Evolutionary conservation across 2,329 filamentous ascomycete genomes (phyloP).

Genomic region (Beauveria pseudobassiana): DNA sequence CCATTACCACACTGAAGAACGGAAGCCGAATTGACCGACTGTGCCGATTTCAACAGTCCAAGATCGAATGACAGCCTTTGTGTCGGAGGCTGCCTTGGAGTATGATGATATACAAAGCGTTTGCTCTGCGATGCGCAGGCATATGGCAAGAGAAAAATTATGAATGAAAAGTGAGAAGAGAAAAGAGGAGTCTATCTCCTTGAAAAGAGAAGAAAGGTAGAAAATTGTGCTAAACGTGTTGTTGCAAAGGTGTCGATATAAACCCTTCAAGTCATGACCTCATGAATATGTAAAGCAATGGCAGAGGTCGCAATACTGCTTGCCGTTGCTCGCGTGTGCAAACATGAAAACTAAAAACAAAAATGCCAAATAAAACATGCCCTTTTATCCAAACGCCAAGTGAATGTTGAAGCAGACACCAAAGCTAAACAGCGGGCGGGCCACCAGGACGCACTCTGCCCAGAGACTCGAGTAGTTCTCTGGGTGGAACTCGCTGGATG

Average conservation of each 20-base stretch:
- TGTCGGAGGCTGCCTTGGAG: constrained; percentile 21
- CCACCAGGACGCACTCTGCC: constrained; percentile 40
- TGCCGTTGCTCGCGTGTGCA: neutral
- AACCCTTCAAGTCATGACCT: constrained; percentile 6
- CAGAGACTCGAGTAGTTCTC: constrained; percentile 50
- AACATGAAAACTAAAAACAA: neutral
- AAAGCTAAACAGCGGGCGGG: constrained; percentile 43
- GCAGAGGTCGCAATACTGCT: neutral
- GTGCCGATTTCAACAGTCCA: neutral
- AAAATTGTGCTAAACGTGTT: neutral
- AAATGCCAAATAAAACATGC: constrained; percentile 12
- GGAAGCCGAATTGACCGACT: neutral
- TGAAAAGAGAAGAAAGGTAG: neutral
- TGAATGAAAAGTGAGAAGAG: constrained; percentile 8
- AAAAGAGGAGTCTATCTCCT: neutral
- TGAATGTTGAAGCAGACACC: constrained; percentile 21
- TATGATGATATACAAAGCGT: constrained; percentile 23
- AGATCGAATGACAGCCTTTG: constrained; percentile 17
- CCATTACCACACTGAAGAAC: constrained; percentile 6
- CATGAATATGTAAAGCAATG: constrained; percentile 8
- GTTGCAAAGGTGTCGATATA: neutral
- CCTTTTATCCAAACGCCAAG: constrained; percentile 31
- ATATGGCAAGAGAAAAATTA: neutral
- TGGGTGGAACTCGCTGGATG: constrained; percentile 53
- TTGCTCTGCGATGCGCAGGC: neutral